Conservation (phyloP, 208 protist genomes). For the Acanthamoeba castellanii region DNA sequence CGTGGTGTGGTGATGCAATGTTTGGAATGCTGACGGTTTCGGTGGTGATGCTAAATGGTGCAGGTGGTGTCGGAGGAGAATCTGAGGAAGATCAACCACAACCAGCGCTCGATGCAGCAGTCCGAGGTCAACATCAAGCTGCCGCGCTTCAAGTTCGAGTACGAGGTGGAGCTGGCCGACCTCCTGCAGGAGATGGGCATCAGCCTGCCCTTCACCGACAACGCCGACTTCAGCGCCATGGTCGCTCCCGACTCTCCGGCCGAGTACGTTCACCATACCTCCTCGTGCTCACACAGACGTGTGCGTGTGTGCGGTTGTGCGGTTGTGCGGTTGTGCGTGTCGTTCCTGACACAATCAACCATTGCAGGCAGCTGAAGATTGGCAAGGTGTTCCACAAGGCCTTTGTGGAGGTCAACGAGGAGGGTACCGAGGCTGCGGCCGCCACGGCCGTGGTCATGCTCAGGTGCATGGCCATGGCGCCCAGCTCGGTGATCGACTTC, state of each 20-base stretch:
- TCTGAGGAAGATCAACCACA: not conserved
- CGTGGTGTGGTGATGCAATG: too few species aligned
- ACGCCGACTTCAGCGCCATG: conserved; percentile 33
- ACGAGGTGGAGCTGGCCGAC: not conserved
- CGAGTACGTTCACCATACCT: too few species aligned
- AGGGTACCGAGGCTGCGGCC: not conserved
- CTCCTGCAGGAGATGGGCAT: conserved; percentile 14
- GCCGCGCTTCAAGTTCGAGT: conserved; percentile 9
- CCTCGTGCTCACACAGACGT: too few species aligned
- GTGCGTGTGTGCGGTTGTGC: too few species aligned
- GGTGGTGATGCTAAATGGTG: not conserved
- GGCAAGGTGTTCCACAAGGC: not conserved
- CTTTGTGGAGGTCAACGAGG: not conserved
- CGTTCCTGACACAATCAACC: too few species aligned
- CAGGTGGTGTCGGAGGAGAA: not conserved
- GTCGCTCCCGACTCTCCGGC: not conserved
- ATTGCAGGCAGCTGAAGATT: not conserved
- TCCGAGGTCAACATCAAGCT: not conserved
- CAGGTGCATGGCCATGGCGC: not conserved
- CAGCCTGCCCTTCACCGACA: not conserved
- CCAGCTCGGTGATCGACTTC: not conserved
- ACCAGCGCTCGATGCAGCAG: not conserved
- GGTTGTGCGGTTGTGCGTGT: too few species aligned
- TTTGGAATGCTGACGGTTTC: too few species aligned
- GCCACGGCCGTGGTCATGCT: not conserved